Percentiles rank a stretch among this genome's conserved stretches.
Conservation (phyloP, 2,329 filamentous ascomycete genomes). For the Zymoseptoria pseudotritici region DNA sequence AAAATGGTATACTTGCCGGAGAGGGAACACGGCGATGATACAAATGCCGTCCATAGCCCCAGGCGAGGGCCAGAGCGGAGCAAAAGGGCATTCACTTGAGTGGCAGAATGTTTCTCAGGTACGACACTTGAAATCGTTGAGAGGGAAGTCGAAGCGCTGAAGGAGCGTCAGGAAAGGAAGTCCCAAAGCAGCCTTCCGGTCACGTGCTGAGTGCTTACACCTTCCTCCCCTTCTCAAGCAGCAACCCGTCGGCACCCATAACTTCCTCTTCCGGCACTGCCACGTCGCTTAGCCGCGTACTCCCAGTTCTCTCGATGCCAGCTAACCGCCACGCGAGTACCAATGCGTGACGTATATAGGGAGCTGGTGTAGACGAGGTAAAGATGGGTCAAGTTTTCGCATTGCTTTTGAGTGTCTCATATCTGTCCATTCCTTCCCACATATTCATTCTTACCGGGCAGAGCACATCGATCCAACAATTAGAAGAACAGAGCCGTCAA, state of each 20-base stretch:
- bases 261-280: not conserved
- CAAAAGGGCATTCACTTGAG: not conserved
- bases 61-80: not conserved
- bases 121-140: not conserved
- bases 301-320: not conserved
- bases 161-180: not conserved
- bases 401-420: not conserved
- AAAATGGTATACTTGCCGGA: not conserved
- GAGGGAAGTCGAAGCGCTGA: not conserved
- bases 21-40: not conserved
- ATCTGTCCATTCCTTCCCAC: not conserved
- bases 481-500: not conserved
- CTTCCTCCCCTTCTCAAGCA: not conserved
- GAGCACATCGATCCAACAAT: not conserved
- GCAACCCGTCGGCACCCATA: not conserved
- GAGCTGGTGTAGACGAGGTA: not conserved
- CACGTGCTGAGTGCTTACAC: not conserved
- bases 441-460: constrained; percentile 2
- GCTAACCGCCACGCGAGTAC: constrained; percentile 2
- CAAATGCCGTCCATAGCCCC: not conserved
- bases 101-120: not conserved
- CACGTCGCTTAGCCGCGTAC: not conserved
- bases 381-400: not conserved
- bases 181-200: not conserved
- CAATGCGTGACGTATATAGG: constrained; percentile 14